Base-by-base conservation (phyloP, 192 early-diverging fungal species). In the Coemansia sp. region DNA sequence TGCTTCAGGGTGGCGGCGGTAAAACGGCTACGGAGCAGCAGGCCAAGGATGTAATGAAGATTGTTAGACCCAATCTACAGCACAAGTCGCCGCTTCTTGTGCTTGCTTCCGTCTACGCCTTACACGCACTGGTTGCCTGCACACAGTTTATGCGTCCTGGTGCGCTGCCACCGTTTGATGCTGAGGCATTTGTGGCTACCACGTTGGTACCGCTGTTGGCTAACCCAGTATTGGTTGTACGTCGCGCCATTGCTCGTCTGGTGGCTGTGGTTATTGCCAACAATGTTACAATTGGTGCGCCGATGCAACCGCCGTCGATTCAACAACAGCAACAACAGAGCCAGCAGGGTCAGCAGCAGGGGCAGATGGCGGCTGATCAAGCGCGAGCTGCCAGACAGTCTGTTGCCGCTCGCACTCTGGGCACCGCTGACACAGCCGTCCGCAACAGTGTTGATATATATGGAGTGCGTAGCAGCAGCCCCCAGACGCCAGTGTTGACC, bases 11-110 rank as follows among this genome's bases (percentile, higher is more conserved):
- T 13, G 90, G 92, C 12, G 69, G 69, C 38, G 89, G 93, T 19
- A 89, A 89, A 53, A 90, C 88, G 9, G 84, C 88, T 12, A 78
- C 70, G 5, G 96, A 97, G 23, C 50, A 78, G 9, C 87, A 86
- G 38, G 75, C 85, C 23, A 92, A 90, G 68, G 96, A 98, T 32
- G 71, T 92, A 3, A 66, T 88, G 37, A 93, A 92, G 69, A 58
- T 74, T 0, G 83, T 92, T 8, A 87, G 88, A 32, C 16, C 77
- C 13, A 89, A 89, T 9, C 63, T 95, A 48, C 54, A 72, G 3
- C 93, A 96, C 69, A 92, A 94, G 63, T 85, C 90, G 6, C 80
- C 85, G 9, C 32, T 72, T n/a, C 62, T 86, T 44, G 81, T 73
- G 5, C 23, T 81, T 11, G 75, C 70, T 1, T 48, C 81, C 6